These are phyloP conservation scores for Termitomyces sp. DNA, from an alignment of 768 basidiomycete species.

Conservation along the genomic window DNA sequence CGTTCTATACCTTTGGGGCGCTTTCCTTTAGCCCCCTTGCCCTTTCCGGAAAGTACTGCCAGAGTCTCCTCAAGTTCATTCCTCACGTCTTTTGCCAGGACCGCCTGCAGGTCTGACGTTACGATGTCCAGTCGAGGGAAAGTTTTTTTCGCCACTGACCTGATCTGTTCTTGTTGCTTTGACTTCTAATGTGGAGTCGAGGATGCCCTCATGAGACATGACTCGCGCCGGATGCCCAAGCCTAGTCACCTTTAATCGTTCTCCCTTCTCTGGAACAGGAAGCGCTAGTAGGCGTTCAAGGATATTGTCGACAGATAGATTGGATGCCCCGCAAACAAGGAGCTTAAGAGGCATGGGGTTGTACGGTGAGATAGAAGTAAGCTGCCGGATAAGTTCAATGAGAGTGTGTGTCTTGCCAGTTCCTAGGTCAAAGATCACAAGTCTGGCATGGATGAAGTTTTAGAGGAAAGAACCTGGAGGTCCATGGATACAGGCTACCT, in stretches of 20 bases:
- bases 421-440: conserved; percentile 29
- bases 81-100: conserved; percentile 85
- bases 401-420: conserved; percentile 97
- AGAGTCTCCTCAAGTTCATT: conserved; percentile 73
- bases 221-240: conserved; percentile 95
- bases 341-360: conserved; percentile 55
- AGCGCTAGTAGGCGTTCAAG: conserved; percentile 75
- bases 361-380: conserved; percentile 42
- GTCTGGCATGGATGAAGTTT: not conserved
- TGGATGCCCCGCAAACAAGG: conserved; percentile 90
- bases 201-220: conserved; percentile 60
- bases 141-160: conserved; percentile 22
- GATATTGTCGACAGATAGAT: conserved; percentile 94
- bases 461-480: conserved; percentile 68
- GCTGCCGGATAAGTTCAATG: conserved; percentile 87
- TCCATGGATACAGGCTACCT: conserved; percentile 92
- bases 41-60: conserved; percentile 61
- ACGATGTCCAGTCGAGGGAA: not conserved
- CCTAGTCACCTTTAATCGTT: conserved; percentile 66
- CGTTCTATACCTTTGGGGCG: conserved; percentile 65
- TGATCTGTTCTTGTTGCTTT: conserved; percentile 73
- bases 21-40: conserved; percentile 70
- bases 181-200: conserved; percentile 67
- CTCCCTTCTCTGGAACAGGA: conserved; percentile 42
- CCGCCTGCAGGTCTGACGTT: conserved; percentile 44